Evolutionary conservation across 2,329 filamentous ascomycete species (phyloP), one percentile per base, ranked within the genome.

Genomic region (Fragosphaeria purpurea): DNA sequence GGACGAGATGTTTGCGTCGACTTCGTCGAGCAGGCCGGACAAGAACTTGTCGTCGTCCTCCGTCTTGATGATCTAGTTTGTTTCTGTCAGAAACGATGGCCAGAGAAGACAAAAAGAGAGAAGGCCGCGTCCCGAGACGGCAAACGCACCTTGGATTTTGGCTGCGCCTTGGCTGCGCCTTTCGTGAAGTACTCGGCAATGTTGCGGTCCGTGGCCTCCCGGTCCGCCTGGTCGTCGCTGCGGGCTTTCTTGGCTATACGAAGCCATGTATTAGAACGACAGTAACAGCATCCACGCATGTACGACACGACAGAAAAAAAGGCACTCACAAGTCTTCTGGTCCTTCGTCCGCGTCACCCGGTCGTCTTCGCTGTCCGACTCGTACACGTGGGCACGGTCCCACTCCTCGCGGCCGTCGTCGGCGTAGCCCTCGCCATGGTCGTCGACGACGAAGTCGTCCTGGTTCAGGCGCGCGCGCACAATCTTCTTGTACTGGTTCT

Each of bases 361-460:
- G 38, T 87, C 80, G 38, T 83, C 83, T 41, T 94, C 88, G 55
- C 82, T 90, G 54, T 93, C 88, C 38, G 83, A 86, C 55, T 84
- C 77, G 65, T 85, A 72, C 63, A 84, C 71, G 53, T 75, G 75
- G 57, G 75, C 72, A 59, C 85, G 80, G 67, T 91, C 83, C 90
- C 91, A 91, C 60, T 97, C 93, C 69, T 95, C 90, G 50, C 93
- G 84, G 54, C 93, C 93, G 63, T 97, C 93, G 65, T 97, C 91
- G 57, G 88, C 91, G 62, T 98, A 98, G 39, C 93, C 91, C 64
- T 91, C 88, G 62, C 91, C 91, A 71, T 96, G 95, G 70, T 98
- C 93, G 71, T 97, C 93, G 53, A 98, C 90, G 48, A 98, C 91
- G 62, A 98, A 98, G 70, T 98, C 93, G 61, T 98, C 93, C 61